Percentiles rank a stretch among this genome's conserved stretches.
phyloP scores from a whole-genome alignment of 192 early-diverging fungal genomes.

The Chytriomyces sp. region DNA sequence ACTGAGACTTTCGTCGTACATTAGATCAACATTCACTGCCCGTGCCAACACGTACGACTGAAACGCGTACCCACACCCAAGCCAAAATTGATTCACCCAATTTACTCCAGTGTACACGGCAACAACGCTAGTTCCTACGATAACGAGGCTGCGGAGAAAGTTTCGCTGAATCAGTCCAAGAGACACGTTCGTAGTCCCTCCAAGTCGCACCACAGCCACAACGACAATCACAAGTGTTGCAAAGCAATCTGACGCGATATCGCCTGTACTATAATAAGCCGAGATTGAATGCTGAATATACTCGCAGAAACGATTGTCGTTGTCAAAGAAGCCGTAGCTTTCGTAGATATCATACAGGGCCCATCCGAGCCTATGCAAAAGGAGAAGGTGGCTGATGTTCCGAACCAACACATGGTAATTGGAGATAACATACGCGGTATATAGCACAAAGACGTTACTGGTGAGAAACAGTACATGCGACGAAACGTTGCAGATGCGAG shows the following conservation, averaged over 20 bases:
- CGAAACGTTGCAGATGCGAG: not conserved
- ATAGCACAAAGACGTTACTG: not conserved
- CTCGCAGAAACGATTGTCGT: not conserved
- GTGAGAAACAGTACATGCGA: not conserved
- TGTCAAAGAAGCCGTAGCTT: not conserved
- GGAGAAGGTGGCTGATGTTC: not conserved
- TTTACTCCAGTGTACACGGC: not conserved
- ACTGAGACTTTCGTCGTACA: not conserved
- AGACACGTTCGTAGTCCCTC: not conserved
- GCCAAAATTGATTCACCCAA: not conserved
- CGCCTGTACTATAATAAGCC: not conserved
- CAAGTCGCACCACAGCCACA: not conserved
- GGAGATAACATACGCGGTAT: not conserved
- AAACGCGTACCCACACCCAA: not conserved
- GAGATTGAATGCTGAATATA: not conserved
- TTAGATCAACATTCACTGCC: not conserved
- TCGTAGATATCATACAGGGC: not conserved
- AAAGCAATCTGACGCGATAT: not conserved
- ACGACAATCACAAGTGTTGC: not conserved
- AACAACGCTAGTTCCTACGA: not conserved
- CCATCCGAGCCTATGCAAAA: not conserved
- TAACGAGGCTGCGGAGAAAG: too few species aligned
- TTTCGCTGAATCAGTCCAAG: not conserved
- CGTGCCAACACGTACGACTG: not conserved
- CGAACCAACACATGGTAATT: not conserved